Base-by-base conservation (phyloP, 2,329 filamentous ascomycete genomes). In the Calonectria pseudoreteaudii region DNA sequence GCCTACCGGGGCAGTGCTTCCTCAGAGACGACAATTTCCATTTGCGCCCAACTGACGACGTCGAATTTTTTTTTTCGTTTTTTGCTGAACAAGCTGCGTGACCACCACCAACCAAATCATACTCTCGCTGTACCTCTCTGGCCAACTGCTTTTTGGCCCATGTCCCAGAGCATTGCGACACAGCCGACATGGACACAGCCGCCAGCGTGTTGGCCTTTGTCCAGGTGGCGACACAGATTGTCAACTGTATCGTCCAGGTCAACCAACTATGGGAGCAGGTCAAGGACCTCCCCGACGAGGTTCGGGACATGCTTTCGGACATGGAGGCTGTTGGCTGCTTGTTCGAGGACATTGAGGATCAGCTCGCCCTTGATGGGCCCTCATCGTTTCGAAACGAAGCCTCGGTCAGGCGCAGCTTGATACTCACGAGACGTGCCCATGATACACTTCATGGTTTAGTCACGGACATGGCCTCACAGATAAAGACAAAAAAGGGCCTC, bases 221-320 rank as follows among this genome's bases (percentile, higher is more conserved):
- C 34, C 76, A 82, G 49, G 50, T 79, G 3, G 66, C 79, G 26
- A 30, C 72, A 4, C 70, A 76, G 8, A 78, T 82, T 34, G 77
- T 68, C 8, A 79, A 76, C 44, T 74, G 74, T 36, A 73, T 78
- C 1, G 26, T 79, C 53, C 79, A 79, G 26, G 66, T 73, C 23
- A 76, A 77, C 10, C 38, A 71, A 30, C 14, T 82, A 65, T 82
- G 80, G 78, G 72, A 81, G 0, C 69, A 82, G 34, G 47, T 82
- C 36, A 44, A 79, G 31, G 73, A 80, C 2, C 62, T 82, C 28
- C 79, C 81, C 0, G 66, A 76, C 0, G 76, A 80, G 50, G 68
- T 79, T 26, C 28, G 73, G 8, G 62, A 66, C 26, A 72, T 82
- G 23, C 71, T 83, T 16, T 68, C 53, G 8, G 74, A 73, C 7